Base-by-base conservation (phyloP, 257 asterid genomes). In the Solanum dulcamara region DNA sequence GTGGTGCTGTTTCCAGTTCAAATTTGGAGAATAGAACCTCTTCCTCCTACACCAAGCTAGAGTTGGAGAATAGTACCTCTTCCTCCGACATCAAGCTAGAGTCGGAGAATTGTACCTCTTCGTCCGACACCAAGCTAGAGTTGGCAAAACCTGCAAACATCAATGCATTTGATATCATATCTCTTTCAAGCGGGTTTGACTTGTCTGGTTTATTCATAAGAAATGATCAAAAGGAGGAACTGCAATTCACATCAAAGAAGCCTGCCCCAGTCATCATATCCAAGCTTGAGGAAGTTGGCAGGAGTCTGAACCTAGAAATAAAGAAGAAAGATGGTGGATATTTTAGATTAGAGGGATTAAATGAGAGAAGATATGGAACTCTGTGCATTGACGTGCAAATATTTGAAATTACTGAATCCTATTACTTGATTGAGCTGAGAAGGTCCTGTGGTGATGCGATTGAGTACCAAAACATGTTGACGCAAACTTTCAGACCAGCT, bases 121-220 rank as follows among this genome's bases (percentile, higher is more conserved):
- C 62, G 30, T 13, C 35, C 13, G 85, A 71, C 35, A 74, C 85
- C 3, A 88, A 88, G 67, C 85, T 84, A 51, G 91, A 90, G 86
- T 18, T 77, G 42, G 82, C 84, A 20, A 92, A 87, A 32, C 93
- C 90, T 18, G 40, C 64, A 50, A 90, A 51, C 55, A 87, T 94
- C 14, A 95, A 94, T 83, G 98, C 98, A 10, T 95, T 95, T 55
- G 94, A 93, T 35, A 93, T 95, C 64, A 91, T 95, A 33, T 95
- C 97, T 38, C 97, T 93, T 75, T 95, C 97, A 40, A 86, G 90
- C 17, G 95, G 97, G 5, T 90, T 95, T 10, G 97, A 95, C 87
- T 85, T 95, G 86, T 95, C 97, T 40, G 96, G 97, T 64, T 81
- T 94, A 33, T 95, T 95, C 24, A 94, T 93, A 89, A 87, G 86